Conservation (phyloP, 805 yeast species). For the Saccharomyces paradoxus region DNA sequence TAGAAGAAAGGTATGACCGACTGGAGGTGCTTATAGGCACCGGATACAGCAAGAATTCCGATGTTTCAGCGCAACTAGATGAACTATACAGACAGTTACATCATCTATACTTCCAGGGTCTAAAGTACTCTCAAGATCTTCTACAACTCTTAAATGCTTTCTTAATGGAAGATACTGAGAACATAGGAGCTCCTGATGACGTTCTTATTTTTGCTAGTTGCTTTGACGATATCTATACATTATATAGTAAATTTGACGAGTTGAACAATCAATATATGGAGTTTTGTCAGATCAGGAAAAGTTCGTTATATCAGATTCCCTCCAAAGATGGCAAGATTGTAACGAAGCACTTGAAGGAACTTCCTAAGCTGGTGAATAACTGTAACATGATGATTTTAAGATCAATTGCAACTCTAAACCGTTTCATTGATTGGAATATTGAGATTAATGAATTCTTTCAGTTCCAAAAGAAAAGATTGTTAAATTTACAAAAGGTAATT, state of each 20-base stretch:
- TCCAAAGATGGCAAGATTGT: neutral
- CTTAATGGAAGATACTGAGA: neutral
- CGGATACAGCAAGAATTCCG: neutral
- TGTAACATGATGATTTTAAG: neutral
- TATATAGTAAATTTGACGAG: neutral
- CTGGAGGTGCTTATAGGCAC: neutral
- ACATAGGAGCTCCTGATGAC: neutral
- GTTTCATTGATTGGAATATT: neutral
- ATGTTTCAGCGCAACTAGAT: neutral
- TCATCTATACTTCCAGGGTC: neutral
- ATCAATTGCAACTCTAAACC: neutral
- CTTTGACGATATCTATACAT: neutral
- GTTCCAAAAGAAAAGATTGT: neutral
- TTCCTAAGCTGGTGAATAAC: neutral
- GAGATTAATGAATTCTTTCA: neutral
- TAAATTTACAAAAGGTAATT: neutral
- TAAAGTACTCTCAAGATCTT: neutral
- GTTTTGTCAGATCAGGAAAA: neutral
- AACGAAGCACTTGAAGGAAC: neutral
- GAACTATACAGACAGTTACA: neutral
- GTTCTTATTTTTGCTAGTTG: neutral
- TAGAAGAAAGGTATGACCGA: neutral
- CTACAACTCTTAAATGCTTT: neutral
- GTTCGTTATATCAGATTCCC: neutral
- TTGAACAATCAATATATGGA: neutral